phyloP scores from a whole-genome alignment of 2,329 filamentous ascomycete species.

The Drechslerella dactyloides region DNA sequence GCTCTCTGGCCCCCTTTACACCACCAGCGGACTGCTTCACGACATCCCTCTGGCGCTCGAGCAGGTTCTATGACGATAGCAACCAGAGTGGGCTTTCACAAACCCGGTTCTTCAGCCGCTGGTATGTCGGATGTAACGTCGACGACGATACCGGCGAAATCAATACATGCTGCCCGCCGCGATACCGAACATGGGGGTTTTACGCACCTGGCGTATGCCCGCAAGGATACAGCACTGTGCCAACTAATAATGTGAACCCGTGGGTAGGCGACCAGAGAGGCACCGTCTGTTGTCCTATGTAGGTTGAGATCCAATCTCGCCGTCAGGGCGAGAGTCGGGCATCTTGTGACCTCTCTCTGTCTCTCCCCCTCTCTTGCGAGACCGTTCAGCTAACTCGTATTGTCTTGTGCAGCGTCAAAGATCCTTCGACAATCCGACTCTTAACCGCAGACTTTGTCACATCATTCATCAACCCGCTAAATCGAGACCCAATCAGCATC shows the following conservation, averaged over 20 bases:
- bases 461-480: conserved; percentile 23
- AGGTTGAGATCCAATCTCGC: too few relatives aligned
- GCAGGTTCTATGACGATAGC: conserved; percentile 19
- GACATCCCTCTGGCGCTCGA: conserved; percentile 21
- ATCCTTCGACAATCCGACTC: conserved; percentile 2
- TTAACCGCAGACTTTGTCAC: conserved; percentile 13
- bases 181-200: conserved; percentile 46
- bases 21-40: conserved; percentile 39
- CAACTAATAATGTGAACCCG: conserved; percentile 21
- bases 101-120: conserved; percentile 33
- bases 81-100: neutral
- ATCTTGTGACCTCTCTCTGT: too few relatives aligned
- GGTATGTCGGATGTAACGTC: conserved; percentile 42
- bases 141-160: conserved; percentile 17
- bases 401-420: conserved; percentile 13
- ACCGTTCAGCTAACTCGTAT: neutral
- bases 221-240: conserved; percentile 21
- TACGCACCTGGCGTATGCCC: conserved; percentile 39
- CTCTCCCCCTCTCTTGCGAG: too few relatives aligned
- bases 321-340: too few relatives aligned
- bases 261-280: conserved; percentile 43
- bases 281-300: conserved; percentile 42
- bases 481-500: conserved; percentile 24
- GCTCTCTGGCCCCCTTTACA: conserved; percentile 28
- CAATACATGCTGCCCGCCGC: conserved; percentile 42